Evolutionary conservation across 2,329 filamentous ascomycete genomes (phyloP).

Genomic region (Coniella vitis): DNA sequence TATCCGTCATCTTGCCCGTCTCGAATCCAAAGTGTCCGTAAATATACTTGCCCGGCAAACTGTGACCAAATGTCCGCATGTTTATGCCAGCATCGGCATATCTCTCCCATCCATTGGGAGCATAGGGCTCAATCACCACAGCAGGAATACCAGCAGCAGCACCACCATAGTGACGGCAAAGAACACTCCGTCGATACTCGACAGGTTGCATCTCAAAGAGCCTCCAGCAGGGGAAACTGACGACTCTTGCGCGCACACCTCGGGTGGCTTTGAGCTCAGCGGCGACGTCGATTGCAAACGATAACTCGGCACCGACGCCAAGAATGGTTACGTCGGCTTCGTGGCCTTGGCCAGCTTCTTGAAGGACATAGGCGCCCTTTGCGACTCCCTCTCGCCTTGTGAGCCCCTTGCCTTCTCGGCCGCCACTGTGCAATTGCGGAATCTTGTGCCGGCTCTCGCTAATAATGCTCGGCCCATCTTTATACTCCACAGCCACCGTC

Average conservation of each 20-base stretch:
- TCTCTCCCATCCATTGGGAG: slow-evolving; percentile 46
- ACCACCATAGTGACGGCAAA: slow-evolving; percentile 28
- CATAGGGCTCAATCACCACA: slow-evolving; percentile 46
- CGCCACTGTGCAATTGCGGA: slow-evolving; percentile 24
- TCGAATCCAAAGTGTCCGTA: slow-evolving; percentile 49
- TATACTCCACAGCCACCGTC: slow-evolving; percentile 28
- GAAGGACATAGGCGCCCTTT: slow-evolving; percentile 34
- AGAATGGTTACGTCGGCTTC: slow-evolving; percentile 32
- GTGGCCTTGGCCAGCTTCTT: slow-evolving; percentile 21
- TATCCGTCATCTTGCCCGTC: slow-evolving; percentile 30
- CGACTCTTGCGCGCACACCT: slow-evolving; percentile 25
- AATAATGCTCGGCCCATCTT: slow-evolving; percentile 33
- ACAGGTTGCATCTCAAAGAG: slow-evolving; percentile 28
- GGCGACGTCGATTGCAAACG: slow-evolving; percentile 36
- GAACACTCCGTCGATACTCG: slow-evolving; percentile 30
- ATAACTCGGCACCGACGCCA: slow-evolving; percentile 31
- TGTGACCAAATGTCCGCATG: slow-evolving; percentile 44
- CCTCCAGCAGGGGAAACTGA: slow-evolving; percentile 31
- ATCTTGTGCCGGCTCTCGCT: slow-evolving; percentile 36
- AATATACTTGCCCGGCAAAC: slow-evolving; percentile 40
- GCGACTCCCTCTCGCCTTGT: slow-evolving; percentile 29
- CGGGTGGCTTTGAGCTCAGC: slow-evolving; percentile 26
- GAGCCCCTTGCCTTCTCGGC: slow-evolving; percentile 2
- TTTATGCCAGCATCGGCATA: slow-evolving; percentile 45
- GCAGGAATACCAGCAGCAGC: slow-evolving; percentile 21